Evolutionary conservation across 176 grass and related monocot species (phyloP).

Genomic region (Puya raimondii): DNA sequence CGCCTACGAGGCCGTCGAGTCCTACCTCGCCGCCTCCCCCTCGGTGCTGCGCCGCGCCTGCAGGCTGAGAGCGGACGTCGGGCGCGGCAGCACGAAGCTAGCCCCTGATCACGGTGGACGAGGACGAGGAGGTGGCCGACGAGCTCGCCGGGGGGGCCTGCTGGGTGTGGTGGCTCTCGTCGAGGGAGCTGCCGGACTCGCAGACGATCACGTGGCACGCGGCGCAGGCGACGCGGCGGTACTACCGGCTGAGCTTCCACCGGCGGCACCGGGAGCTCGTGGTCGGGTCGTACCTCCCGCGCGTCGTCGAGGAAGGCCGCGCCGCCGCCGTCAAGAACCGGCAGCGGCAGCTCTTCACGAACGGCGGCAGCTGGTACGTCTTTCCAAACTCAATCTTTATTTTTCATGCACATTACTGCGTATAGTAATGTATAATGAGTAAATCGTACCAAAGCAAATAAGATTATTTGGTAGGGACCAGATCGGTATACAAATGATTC

Average conservation of each 20-base stretch:
- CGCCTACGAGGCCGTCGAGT: constrained; percentile 28
- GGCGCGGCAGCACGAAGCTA: constrained; percentile 31
- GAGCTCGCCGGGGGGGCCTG: constrained; percentile 11
- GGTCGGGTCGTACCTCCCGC: constrained; percentile 28
- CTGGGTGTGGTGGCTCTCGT: constrained; percentile 43
- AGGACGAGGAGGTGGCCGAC: constrained; percentile 58
- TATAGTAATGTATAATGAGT: too few species aligned
- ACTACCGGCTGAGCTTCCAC: constrained; percentile 48
- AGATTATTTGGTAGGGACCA: too few species aligned
- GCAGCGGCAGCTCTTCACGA: constrained; percentile 60
- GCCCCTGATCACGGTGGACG: constrained; percentile 42
- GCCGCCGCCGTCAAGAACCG: constrained; percentile 32
- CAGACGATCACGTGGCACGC: constrained; percentile 24
- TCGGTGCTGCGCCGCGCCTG: constrained; percentile 17
- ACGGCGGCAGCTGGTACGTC: constrained; percentile 16
- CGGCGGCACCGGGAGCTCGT: constrained; percentile 33
- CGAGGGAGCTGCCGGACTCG: not conserved
- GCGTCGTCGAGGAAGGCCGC: constrained; percentile 32
- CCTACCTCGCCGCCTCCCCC: constrained; percentile 49
- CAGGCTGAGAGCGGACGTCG: constrained; percentile 45
- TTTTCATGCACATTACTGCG: too few species aligned
- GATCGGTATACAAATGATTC: too few species aligned
- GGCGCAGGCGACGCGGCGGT: constrained; percentile 9
- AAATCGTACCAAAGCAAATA: too few species aligned
- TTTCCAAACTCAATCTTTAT: not conserved